Conservation (phyloP, 2,329 filamentous ascomycete genomes). For the Aspergillus sp. region DNA sequence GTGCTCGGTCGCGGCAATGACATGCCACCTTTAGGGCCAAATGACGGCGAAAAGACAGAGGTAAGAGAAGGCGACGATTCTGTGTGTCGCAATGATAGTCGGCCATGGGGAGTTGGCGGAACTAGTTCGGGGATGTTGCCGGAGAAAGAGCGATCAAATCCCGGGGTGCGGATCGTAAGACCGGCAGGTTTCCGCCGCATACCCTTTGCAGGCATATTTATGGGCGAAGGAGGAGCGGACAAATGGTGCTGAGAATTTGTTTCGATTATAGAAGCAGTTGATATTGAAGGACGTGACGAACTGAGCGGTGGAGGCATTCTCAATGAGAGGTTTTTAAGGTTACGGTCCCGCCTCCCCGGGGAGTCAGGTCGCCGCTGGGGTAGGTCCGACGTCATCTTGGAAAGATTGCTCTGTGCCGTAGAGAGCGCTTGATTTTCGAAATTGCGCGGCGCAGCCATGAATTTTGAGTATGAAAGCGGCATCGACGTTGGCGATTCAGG, state of each 20-base stretch:
- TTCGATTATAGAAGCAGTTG: constrained; percentile 55
- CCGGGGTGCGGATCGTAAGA: constrained; percentile 62
- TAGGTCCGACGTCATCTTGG: constrained; percentile 34
- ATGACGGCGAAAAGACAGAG: constrained; percentile 56
- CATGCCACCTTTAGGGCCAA: constrained; percentile 56
- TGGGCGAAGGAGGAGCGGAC: constrained; percentile 60
- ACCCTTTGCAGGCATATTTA: constrained; percentile 60
- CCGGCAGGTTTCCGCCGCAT: constrained; percentile 62
- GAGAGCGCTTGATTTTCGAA: constrained; percentile 32
- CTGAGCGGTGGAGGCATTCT: constrained; percentile 58
- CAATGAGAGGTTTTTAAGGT: constrained; percentile 67
- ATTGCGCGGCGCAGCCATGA: constrained; percentile 36
- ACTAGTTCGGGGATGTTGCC: constrained; percentile 55
- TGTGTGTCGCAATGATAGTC: constrained; percentile 62
- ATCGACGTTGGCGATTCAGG: constrained; percentile 85
- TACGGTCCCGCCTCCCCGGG: constrained; percentile 53
- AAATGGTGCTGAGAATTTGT: constrained; percentile 42
- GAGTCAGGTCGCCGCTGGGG: constrained; percentile 47
- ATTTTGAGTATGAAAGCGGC: constrained; percentile 56
- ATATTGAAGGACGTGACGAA: constrained; percentile 50
- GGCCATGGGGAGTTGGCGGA: constrained; percentile 61
- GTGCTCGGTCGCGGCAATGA: constrained; percentile 49
- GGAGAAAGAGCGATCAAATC: constrained; percentile 55
- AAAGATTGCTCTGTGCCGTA: constrained; percentile 29
- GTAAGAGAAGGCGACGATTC: constrained; percentile 66